Percentiles rank a stretch among this genome's conserved stretches.
These are phyloP conservation scores for Podospora didyma DNA, from an alignment of 495 filamentous ascomycete species.

Conservation along the genomic window DNA sequence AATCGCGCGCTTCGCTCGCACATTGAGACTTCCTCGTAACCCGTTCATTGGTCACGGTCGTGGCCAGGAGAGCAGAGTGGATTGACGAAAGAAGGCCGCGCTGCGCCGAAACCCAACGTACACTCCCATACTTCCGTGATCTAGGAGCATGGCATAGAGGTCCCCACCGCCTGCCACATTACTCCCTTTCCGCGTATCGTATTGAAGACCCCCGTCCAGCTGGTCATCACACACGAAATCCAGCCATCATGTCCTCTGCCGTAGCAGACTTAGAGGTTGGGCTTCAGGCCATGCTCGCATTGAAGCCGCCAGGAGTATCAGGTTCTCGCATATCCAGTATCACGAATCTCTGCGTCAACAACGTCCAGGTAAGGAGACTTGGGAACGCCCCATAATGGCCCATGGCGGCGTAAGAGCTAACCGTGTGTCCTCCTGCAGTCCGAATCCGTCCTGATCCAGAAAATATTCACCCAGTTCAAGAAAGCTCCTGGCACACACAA, in stretches of 20 bases:
- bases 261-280: slow-evolving; percentile 87
- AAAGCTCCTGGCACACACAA: slow-evolving; percentile 94
- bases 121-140: slow-evolving; percentile 19
- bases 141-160: slow-evolving; percentile 26
- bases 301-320: slow-evolving; percentile 92
- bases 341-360: slow-evolving; percentile 78
- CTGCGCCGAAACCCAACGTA: slow-evolving; percentile 1
- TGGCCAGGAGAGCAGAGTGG: neutral
- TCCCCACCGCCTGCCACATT: slow-evolving; percentile 4
- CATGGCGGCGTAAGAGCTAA: slow-evolving; percentile 23
- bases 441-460: slow-evolving; percentile 92
- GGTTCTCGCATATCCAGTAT: slow-evolving; percentile 84
- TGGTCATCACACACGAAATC: slow-evolving; percentile 5
- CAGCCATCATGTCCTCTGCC: slow-evolving; percentile 64
- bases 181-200: slow-evolving; percentile 14
- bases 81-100: slow-evolving; percentile 9
- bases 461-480: slow-evolving; percentile 95
- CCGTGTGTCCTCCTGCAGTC: slow-evolving; percentile 54
- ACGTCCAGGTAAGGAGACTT: slow-evolving; percentile 77
- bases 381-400: neutral
- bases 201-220: slow-evolving; percentile 12
- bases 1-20: slow-evolving; percentile 3
- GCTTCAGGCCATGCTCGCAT: slow-evolving; percentile 82
- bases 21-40: slow-evolving; percentile 21
- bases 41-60: slow-evolving; percentile 13